These are phyloP conservation scores for Pythium monospermum DNA, from an alignment of 352 stramenopile species.

Conservation along the genomic window DNA sequence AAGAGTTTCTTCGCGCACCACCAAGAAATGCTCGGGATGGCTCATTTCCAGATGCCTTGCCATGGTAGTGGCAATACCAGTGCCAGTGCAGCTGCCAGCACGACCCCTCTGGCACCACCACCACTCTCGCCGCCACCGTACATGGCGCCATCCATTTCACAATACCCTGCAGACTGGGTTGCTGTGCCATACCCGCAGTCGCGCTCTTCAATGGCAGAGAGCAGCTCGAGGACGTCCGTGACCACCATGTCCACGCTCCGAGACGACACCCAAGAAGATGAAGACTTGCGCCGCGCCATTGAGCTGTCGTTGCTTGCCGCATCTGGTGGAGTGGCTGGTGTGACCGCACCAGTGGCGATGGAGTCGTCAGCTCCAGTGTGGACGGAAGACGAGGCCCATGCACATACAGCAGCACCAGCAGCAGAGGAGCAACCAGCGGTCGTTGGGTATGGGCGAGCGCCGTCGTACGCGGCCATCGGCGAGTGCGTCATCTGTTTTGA, in stretches of 20 bases:
- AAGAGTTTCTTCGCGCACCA: conserved; percentile 55
- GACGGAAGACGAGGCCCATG: conserved; percentile 18
- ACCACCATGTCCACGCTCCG: conserved; percentile 15
- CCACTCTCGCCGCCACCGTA: not conserved
- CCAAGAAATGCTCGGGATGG: conserved; percentile 23
- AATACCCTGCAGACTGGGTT: conserved; percentile 9
- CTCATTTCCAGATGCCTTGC: not conserved
- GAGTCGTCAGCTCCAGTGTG: conserved; percentile 25
- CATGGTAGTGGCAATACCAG: not conserved
- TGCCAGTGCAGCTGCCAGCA: not conserved
- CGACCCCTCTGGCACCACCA: not conserved
- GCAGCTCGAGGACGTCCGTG: conserved; percentile 7
- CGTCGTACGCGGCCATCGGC: conserved; percentile 40
- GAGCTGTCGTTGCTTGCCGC: conserved; percentile 39
- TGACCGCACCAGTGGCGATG: conserved; percentile 22
- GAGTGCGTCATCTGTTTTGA: conserved; percentile 83
- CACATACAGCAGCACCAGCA: not conserved
- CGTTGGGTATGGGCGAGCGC: conserved; percentile 31
- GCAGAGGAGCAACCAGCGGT: conserved; percentile 12
- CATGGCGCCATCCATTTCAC: not conserved
- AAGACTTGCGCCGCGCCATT: conserved; percentile 50
- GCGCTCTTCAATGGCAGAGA: not conserved
- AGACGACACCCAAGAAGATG: conserved; percentile 35
- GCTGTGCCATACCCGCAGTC: conserved; percentile 1
- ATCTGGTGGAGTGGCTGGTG: too few species aligned